A percentile compares a stretch with the other conserved stretches of the same genome.
These are phyloP conservation scores for Pythium scleroteichum DNA, from an alignment of 352 stramenopile genomes.

Conservation along the genomic window DNA sequence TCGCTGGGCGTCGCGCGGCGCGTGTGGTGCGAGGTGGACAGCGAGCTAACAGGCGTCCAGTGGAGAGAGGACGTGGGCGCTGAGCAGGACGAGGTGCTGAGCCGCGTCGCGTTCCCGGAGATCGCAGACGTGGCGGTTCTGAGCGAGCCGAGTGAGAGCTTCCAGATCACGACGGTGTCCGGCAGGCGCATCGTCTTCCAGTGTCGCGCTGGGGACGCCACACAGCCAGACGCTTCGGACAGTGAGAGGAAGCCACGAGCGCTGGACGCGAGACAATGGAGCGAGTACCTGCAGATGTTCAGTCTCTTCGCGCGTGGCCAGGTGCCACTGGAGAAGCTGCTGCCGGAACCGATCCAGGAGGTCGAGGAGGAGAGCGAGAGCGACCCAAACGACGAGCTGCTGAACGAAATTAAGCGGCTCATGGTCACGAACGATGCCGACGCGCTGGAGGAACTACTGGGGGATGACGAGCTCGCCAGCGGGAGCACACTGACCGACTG, in stretches of 20 bases:
- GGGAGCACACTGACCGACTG: slow-evolving; percentile 26
- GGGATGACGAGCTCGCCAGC: slow-evolving; percentile 1
- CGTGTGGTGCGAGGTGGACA: slow-evolving; percentile 61
- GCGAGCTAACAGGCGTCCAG: slow-evolving; percentile 39
- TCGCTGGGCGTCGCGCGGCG: slow-evolving; percentile 34
- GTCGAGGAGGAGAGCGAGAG: background rate
- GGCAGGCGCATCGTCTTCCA: slow-evolving; percentile 51
- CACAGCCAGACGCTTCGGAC: background rate
- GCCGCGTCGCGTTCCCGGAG: slow-evolving; percentile 34
- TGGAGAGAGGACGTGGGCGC: slow-evolving; percentile 40
- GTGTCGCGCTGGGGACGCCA: slow-evolving; percentile 25
- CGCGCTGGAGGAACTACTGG: slow-evolving; percentile 26
- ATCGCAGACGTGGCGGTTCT: slow-evolving; percentile 33
- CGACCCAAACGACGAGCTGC: slow-evolving; percentile 7
- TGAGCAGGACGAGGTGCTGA: slow-evolving; percentile 8
- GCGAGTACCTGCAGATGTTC: slow-evolving; percentile 51
- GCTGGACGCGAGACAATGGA: slow-evolving; percentile 43
- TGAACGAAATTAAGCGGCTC: slow-evolving; percentile 31
- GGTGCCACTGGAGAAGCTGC: background rate
- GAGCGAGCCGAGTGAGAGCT: slow-evolving; percentile 30
- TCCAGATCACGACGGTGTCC: slow-evolving; percentile 39
- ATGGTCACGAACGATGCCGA: slow-evolving; percentile 27
- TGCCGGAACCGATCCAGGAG: background rate
- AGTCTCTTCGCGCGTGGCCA: slow-evolving; percentile 38
- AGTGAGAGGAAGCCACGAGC: background rate